Conservation (phyloP, 2,329 filamentous ascomycete genomes). For the Cyphellophora europaea region DNA sequence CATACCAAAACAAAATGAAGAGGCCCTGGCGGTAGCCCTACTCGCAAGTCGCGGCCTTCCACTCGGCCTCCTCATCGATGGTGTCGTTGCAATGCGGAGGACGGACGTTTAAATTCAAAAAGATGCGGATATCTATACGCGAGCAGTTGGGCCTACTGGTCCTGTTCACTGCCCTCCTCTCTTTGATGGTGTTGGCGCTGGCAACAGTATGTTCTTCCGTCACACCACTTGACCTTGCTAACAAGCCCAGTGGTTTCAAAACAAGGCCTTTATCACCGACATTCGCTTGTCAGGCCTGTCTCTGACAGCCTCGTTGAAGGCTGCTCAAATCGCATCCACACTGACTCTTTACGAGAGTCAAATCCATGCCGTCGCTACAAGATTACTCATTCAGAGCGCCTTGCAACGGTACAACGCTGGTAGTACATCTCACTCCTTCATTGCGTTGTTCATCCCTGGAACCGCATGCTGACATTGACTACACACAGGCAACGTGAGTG, state of each 20-base stretch:
- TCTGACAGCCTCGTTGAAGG: slow-evolving; percentile 78
- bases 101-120: slow-evolving; percentile 3
- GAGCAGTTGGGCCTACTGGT: slow-evolving; percentile 79
- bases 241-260: slow-evolving; percentile 45
- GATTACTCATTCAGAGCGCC: slow-evolving; percentile 44
- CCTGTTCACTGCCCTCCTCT: slow-evolving; percentile 62
- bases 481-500: slow-evolving; percentile 41
- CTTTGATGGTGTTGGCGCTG: slow-evolving; percentile 68
- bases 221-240: not conserved
- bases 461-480: not conserved
- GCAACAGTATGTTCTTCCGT: slow-evolving; percentile 44
- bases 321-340: slow-evolving; percentile 69
- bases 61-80: slow-evolving; percentile 1
- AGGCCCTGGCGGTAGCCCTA: not conserved
- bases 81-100: not conserved
- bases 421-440: slow-evolving; percentile 25
- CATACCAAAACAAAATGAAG: not conserved
- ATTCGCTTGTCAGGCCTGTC: slow-evolving; percentile 55
- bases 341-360: slow-evolving; percentile 70
- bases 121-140: slow-evolving; percentile 77
- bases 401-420: slow-evolving; percentile 40
- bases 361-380: slow-evolving; percentile 61
- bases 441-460: slow-evolving; percentile 24
- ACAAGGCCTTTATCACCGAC: slow-evolving; percentile 50
- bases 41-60: not conserved